Conservation (phyloP, 2,329 filamentous ascomycete genomes). For the Colletotrichum sansevieriae region DNA sequence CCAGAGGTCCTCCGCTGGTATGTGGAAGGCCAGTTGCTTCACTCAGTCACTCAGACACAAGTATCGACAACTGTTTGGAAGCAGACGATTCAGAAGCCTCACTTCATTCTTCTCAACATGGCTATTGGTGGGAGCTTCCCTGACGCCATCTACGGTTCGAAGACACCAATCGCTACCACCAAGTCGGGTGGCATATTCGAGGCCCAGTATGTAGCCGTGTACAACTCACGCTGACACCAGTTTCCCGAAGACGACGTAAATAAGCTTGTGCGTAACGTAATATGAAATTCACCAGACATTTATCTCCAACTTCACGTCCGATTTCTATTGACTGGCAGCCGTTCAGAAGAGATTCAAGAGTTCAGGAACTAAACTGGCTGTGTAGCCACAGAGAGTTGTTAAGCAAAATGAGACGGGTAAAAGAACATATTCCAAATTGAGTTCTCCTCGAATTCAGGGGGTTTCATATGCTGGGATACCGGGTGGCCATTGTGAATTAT, state of each 20-base stretch:
- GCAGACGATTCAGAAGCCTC: conserved; percentile 46
- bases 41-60: conserved; percentile 52
- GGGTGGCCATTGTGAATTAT: too few relatives aligned
- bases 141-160: conserved; percentile 45
- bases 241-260: not conserved
- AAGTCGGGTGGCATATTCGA: conserved; percentile 11
- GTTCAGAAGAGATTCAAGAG: too few relatives aligned
- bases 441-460: too few relatives aligned
- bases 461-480: too few relatives aligned
- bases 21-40: conserved; percentile 59
- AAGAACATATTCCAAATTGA: too few relatives aligned
- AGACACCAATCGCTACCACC: conserved; percentile 13
- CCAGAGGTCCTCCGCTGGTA: conserved; percentile 64
- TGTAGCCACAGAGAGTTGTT: too few relatives aligned
- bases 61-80: conserved; percentile 50
- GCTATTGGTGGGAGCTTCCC: conserved; percentile 56
- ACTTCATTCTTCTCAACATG: conserved; percentile 55
- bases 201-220: conserved; percentile 24
- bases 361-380: too few relatives aligned
- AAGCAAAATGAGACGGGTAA: too few relatives aligned
- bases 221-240: not conserved
- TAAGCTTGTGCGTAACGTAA: not conserved
- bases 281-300: not conserved
- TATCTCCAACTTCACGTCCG: not conserved
- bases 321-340: too few relatives aligned